Conservation (phyloP, 768 basidiomycete genomes). For the Kwoniella sp. region DNA sequence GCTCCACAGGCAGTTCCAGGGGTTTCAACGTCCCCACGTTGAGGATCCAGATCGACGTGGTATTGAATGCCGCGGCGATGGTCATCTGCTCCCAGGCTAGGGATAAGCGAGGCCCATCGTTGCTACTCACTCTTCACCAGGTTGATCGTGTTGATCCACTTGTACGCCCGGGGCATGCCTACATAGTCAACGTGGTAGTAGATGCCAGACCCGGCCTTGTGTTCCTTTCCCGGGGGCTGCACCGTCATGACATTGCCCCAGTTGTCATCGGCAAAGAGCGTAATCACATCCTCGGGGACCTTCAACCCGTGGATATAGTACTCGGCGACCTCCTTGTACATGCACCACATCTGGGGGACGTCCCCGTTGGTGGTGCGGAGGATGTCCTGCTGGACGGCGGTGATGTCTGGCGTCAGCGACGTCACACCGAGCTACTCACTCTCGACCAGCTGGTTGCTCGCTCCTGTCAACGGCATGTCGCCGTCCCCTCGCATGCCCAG, state of each 20-base stretch:
- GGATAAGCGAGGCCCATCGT: background rate
- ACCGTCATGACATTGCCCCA: constrained; percentile 69
- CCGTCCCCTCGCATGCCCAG: constrained; percentile 65
- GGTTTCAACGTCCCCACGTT: constrained; percentile 75
- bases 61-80: constrained; percentile 60
- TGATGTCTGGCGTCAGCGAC: constrained; percentile 56
- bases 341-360: constrained; percentile 61
- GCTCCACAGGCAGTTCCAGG: constrained; percentile 66
- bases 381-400: constrained; percentile 62
- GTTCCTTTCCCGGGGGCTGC: constrained; percentile 57
- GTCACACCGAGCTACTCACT: constrained; percentile 22
- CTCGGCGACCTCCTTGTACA: constrained; percentile 62
- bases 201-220: constrained; percentile 64
- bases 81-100: constrained; percentile 68
- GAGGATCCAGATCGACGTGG: constrained; percentile 63
- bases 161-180: constrained; percentile 63
- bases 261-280: constrained; percentile 60
- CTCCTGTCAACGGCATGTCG: constrained; percentile 45
- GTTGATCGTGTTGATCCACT: constrained; percentile 58
- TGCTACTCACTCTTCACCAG: constrained; percentile 25
- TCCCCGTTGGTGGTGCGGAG: constrained; percentile 56
- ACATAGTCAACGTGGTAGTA: constrained; percentile 66
- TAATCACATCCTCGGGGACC: constrained; percentile 30
- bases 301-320: constrained; percentile 54
- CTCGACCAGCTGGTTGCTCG: constrained; percentile 33